Evolutionary conservation across 306 rosid species (phyloP).

Genomic region (Prunus mume): DNA sequence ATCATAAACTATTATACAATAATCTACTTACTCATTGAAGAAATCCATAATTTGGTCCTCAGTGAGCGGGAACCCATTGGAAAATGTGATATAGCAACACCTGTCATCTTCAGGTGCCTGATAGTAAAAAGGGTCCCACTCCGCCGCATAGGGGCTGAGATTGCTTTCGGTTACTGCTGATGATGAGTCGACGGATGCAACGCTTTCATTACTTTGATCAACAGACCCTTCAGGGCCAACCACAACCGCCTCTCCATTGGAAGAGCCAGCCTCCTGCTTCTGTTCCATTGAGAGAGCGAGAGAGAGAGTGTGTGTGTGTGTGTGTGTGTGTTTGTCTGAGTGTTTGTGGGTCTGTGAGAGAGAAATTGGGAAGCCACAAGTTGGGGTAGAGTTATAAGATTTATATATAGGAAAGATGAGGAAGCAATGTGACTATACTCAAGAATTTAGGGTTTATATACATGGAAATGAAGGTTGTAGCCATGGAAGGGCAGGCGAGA

Average conservation of each 20-base stretch:
- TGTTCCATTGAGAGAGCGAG: not conserved
- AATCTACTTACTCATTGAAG: slow-evolving; percentile 32
- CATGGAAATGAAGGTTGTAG: not conserved
- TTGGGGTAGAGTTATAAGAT: not conserved
- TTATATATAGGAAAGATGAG: not conserved
- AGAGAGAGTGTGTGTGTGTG: no score
- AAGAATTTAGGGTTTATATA: not conserved
- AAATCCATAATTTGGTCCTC: slow-evolving; percentile 23
- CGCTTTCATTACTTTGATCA: not conserved
- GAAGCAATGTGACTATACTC: not conserved
- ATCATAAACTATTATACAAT: not conserved
- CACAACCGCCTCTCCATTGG: not conserved
- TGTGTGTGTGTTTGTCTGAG: not conserved
- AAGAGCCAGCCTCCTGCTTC: not conserved
- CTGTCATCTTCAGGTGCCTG: slow-evolving; percentile 28
- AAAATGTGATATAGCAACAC: slow-evolving; percentile 44
- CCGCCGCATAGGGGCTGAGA: slow-evolving; percentile 35
- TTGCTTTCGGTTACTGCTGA: not conserved
- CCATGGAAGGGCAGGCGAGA: not conserved
- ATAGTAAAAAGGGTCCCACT: slow-evolving; percentile 21
- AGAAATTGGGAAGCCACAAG: not conserved
- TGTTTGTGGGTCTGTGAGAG: not conserved
- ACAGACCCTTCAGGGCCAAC: not conserved
- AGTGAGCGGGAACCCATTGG: slow-evolving; percentile 25
- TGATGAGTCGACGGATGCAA: not conserved